Conservation (phyloP, 345 rosid species). For the Boechera stricta region DNA sequence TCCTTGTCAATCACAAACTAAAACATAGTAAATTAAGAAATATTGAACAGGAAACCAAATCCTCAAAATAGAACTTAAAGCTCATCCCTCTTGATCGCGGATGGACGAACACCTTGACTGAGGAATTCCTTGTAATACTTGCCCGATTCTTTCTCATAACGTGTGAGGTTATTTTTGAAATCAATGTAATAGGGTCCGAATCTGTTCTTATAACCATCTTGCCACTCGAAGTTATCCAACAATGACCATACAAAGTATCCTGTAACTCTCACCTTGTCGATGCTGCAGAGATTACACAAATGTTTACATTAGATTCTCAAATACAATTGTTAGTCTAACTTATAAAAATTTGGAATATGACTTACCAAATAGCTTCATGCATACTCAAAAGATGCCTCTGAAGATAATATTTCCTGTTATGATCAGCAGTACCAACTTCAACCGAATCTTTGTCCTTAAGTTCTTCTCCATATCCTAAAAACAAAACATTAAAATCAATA, state of each 20-base stretch:
- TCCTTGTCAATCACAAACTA: background rate
- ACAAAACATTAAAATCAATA: background rate
- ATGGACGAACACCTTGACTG: constrained; percentile 28
- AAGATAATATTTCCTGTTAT: constrained; percentile 29
- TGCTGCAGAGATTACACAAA: background rate
- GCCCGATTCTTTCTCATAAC: constrained; percentile 10
- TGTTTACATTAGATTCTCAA: background rate
- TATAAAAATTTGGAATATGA: background rate
- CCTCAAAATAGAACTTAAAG: background rate
- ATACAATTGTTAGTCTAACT: background rate
- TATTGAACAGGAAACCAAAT: background rate
- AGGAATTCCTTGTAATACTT: constrained; percentile 21
- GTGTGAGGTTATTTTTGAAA: constrained; percentile 24
- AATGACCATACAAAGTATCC: constrained; percentile 36
- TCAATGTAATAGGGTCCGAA: constrained; percentile 22
- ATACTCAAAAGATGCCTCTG: constrained; percentile 31
- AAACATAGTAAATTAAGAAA: background rate
- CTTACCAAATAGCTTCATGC: constrained; percentile 34
- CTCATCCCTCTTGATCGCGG: constrained; percentile 1
- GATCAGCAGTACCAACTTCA: constrained; percentile 18
- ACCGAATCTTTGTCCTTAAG: background rate
- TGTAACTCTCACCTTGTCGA: constrained; percentile 25
- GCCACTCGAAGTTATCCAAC: constrained; percentile 39
- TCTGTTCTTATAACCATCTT: constrained; percentile 31
- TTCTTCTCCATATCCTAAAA: constrained; percentile 32